Base-by-base conservation (phyloP, 1,284 basidiomycete species). In the Boletus mariae region DNA sequence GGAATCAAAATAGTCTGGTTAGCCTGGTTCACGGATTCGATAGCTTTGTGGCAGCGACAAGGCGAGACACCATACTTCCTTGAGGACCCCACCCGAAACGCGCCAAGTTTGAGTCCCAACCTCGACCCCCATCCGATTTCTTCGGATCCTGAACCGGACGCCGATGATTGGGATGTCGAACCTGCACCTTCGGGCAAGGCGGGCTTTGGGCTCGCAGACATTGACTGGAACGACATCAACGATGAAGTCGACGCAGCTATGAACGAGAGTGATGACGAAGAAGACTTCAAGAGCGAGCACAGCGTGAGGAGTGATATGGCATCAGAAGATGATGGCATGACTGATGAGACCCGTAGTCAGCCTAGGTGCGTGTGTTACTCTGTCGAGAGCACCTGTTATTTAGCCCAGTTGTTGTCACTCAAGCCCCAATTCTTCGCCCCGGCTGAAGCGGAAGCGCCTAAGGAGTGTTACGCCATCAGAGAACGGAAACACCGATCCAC, bases 201-300 rank as follows among this genome's bases (percentile, higher is more conserved):
- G 15, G 63, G 58, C 28, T 67, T 87, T 52, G 76, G 78, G 60
- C 73, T 83, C 45, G 74, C 74, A 49, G 78, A 77, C 32, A 79
- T 87, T 53, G 76, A 88, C 65, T 93, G 91, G 90, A 80, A 82
- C 54, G 85, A 85, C 59, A 85, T 90, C 55, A 88, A 91, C 59
- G 82, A 89, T 57, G 92, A 94, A 68, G 87, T 94, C n/a, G 89
- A 94, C 54, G 91, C 85, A 38, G 87, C 88, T 35, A 83, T 92
- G 80, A 84, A 85, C 56, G 88, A 91, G 72, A 87, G 83, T 58
- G 86, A 88, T 57, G 78, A 76, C 25, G 73, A 71, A 8, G 70
- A 69, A 32, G 80, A 77, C 35, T 53, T 57, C 28, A 57, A 44
- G 51, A 69, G 66, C 47, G 69, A 70, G 49, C 63, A 43, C 45